Evolutionary conservation across 169 alveolate genomes (phyloP), one percentile per base, ranked within the genome.

Genomic region (Plasmodium adleri): DNA sequence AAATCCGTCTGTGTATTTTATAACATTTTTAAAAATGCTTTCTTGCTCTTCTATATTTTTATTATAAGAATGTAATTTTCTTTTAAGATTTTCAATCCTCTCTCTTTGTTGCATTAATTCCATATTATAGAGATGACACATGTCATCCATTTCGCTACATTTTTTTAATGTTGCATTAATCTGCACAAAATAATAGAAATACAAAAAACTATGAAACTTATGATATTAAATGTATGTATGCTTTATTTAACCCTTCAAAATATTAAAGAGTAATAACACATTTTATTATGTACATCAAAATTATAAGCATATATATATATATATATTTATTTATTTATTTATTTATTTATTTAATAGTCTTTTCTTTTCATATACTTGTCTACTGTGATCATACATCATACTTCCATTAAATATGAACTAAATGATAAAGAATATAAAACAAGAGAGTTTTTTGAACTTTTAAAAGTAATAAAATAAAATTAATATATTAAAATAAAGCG

Each of bases 71-170:
- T 80, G 28, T 56, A 80, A 62, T 67, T 80, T 80, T 56, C 26
- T 80, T 67, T 68, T 80, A 12, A 80, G 56, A 17, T 58, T 71
- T 20, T 80, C 76, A 28, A 80, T 80, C 56, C 90, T n/a, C 5
- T 80, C 90, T 60, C 90, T 80, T 68, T 80, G 90, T 45, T 80
- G 71, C 20, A 80, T 67, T 68, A 80, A 39, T n/a, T 68, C 78
- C 10, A 17, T 52, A 63, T 26, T 80, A 50, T 68, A 80, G 20
- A 80, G 67, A 60, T 47, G 70, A 68, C 72, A 39, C 90, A 80
- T 67, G 26, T 32, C n/a, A 1, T 80, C 90, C 72, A 80, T 68
- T 71, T 68, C 90, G 22, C 52, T 58, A 50, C 90, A 80, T 60
- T 39, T 80, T 64, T 52, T 59, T 49, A 80, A 24, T 3, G 90